A percentile compares a stretch with the other conserved stretches of the same genome.
These are phyloP conservation scores for Noccaea bulbosa DNA, from an alignment of 345 rosid genomes.

Conservation along the genomic window DNA sequence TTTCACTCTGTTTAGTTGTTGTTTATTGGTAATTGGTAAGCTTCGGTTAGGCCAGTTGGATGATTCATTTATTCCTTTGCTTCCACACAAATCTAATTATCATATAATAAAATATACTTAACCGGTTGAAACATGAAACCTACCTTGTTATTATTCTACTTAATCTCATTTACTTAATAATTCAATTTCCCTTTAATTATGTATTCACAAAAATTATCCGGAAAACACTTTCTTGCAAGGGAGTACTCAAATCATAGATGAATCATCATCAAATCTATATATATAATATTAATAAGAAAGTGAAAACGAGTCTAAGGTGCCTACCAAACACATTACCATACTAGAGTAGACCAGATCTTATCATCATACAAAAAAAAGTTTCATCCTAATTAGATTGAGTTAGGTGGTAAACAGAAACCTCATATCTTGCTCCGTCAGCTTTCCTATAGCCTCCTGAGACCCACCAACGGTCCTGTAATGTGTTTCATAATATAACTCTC, in stretches of 20 bases:
- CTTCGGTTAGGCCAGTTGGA: conserved; percentile 32
- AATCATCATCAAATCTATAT: conserved; percentile 7
- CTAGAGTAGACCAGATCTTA: conserved; percentile 1
- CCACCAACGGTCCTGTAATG: conserved; percentile 84
- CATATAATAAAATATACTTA: background rate
- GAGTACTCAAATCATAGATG: conserved; percentile 4
- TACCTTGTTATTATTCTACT: background rate
- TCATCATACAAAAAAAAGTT: background rate
- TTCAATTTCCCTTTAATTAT: background rate
- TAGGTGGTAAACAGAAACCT: conserved; percentile 67
- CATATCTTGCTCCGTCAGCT: conserved; percentile 77
- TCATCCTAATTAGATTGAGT: background rate
- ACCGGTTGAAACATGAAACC: conserved; percentile 18
- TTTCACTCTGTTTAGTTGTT: background rate
- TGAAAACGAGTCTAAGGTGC: conserved; percentile 3
- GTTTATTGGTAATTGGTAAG: conserved; percentile 5
- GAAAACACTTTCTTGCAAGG: conserved; percentile 19
- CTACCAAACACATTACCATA: no score
- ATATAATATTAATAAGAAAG: conserved; percentile 5
- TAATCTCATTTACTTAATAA: background rate
- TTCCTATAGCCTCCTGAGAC: conserved; percentile 78
- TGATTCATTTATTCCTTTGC: conserved; percentile 39
- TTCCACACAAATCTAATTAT: conserved; percentile 39
- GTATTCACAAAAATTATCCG: conserved; percentile 14
- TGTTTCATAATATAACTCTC: background rate